Evolutionary conservation across 371 early-diverging fungal species (phyloP), one percentile per base, ranked within the genome.

Genomic region (Mucor ambiguus): DNA sequence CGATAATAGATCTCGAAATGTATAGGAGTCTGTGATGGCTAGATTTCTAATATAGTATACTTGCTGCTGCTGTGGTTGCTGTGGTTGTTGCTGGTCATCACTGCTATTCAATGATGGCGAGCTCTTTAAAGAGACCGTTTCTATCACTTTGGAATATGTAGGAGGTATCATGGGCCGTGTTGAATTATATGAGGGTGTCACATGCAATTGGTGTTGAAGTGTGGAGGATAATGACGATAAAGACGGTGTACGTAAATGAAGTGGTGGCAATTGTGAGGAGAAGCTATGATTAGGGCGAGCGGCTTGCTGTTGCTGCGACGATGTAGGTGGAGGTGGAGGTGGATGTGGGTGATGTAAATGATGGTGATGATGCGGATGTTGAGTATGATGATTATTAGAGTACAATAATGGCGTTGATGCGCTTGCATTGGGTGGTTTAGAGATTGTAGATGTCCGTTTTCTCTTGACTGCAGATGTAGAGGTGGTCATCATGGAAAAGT

Each of bases 11-110:
- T 83, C 78, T 44, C 76, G 61, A 72, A 83, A 83, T n/a, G 83
- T 83, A 41, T 76, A 83, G 0, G 71, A 69, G 43, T 83, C 81
- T 11, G 83, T 79, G 55, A 83, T 83, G 60, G 79, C 83, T 43
- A 83, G 56, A 58, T 83, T 83, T 30, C 76, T 76, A 33, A 83
- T 68, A 57, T 73, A 76, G 64, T 82, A 82, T 9, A 61, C 67
- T 30, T 72, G 52, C 41, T 54, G 63, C 55, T 48, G 37, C 6
- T 37, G n/a, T n/a, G n/a, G 37, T 12, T 11, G 16, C 6, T 37
- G 37, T 33, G 33, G 9, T 30, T 72, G 52, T 41, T 54, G 63
- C 54, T 48, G 46, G 24, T 24, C 32, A 16, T 48, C 33, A 37
- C 26, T 29, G 26, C 52, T 48, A 6, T 24, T 33, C 10, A 26